These are phyloP conservation scores for Fibroporia radiculosa DNA, from an alignment of 768 basidiomycete genomes.

Conservation along the genomic window DNA sequence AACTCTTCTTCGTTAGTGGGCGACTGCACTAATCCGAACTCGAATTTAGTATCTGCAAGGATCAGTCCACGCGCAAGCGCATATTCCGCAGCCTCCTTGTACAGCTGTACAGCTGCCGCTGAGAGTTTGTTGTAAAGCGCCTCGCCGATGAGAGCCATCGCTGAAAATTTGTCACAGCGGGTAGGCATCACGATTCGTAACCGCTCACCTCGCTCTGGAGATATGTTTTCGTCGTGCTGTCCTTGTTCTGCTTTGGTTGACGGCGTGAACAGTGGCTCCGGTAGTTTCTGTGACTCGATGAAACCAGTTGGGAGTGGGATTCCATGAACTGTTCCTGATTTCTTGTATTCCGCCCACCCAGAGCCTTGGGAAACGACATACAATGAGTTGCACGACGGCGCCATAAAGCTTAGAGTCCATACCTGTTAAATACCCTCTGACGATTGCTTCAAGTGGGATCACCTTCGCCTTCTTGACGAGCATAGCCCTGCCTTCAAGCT, in stretches of 20 bases:
- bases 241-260: conserved; percentile 96
- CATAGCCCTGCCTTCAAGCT: conserved; percentile 83
- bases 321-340: conserved; percentile 80
- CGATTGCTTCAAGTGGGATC: conserved; percentile 90
- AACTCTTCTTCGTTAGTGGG: conserved; percentile 33
- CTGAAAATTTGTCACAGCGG: conserved; percentile 36
- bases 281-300: conserved; percentile 78
- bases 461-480: conserved; percentile 86
- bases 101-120: conserved; percentile 53
- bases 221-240: conserved; percentile 96
- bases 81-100: conserved; percentile 67
- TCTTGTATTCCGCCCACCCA: conserved; percentile 92
- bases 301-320: conserved; percentile 69
- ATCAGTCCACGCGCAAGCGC: conserved; percentile 76
- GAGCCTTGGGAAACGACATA: conserved; percentile 52
- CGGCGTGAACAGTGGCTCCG: conserved; percentile 86
- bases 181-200: too few species aligned
- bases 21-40: conserved; percentile 74
- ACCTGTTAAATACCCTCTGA: conserved; percentile 97
- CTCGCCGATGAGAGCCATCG: conserved; percentile 56
- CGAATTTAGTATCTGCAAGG: conserved; percentile 97
- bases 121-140: conserved; percentile 58
- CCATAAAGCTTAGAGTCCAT: not conserved
- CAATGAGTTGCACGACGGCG: not conserved
- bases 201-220: conserved; percentile 79